Evolutionary conservation across 2,329 filamentous ascomycete genomes (phyloP).

Genomic region (Fusarium falciforme): DNA sequence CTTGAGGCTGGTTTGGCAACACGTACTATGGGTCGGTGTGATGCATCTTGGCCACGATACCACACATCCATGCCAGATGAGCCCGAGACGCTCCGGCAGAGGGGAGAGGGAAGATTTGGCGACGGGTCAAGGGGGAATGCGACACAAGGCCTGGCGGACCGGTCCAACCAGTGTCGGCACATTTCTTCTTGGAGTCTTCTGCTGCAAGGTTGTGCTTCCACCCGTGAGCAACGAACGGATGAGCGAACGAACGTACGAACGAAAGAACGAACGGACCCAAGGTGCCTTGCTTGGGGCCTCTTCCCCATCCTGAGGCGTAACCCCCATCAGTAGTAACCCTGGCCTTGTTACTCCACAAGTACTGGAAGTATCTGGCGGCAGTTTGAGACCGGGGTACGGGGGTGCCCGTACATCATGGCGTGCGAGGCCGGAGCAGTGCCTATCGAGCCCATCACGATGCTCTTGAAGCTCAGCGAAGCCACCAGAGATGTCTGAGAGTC

Average conservation of each 20-base stretch:
- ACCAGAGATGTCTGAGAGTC: conserved; percentile 6
- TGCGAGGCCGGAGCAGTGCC: conserved; percentile 17
- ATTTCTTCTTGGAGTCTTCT: conserved; percentile 30
- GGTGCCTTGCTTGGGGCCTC: conserved; percentile 5
- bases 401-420: conserved; percentile 25
- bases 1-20: conserved; percentile 39
- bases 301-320: conserved; percentile 19
- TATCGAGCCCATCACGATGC: conserved; percentile 9
- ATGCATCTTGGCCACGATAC: conserved; percentile 36
- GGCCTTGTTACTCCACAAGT: conserved; percentile 27
- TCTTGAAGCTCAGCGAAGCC: conserved; percentile 25
- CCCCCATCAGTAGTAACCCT: conserved; percentile 11
- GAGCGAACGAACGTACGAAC: neutral
- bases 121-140: conserved; percentile 34
- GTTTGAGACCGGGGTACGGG: conserved; percentile 23
- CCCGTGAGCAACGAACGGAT: conserved; percentile 19
- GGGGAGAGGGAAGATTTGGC: conserved; percentile 32
- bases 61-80: conserved; percentile 33
- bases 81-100: conserved; percentile 34
- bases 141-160: conserved; percentile 27
- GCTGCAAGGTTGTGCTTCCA: conserved; percentile 29
- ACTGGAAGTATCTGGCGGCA: conserved; percentile 25
- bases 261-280: neutral
- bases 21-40: conserved; percentile 37
- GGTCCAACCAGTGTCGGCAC: conserved; percentile 29